phyloP scores from a whole-genome alignment of 352 stramenopile species.

The Phytopythium kandeliae region DNA sequence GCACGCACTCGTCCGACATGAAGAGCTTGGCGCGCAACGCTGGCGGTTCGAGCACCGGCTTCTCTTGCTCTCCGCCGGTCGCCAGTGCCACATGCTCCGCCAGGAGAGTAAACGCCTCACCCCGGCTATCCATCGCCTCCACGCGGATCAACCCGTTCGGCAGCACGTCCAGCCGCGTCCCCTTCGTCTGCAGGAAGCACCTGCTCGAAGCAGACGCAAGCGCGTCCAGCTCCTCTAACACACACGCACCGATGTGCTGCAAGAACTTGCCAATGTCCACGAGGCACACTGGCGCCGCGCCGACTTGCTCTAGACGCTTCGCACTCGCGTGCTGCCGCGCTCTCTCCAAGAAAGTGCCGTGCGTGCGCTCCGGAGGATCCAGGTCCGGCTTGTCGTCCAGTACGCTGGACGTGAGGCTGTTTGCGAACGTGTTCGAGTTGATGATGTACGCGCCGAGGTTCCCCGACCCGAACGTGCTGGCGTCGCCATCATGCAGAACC shows the following conservation, averaged over 20 bases:
- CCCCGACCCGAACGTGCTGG: constrained; percentile 45
- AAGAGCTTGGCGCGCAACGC: constrained; percentile 54
- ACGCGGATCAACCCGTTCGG: constrained; percentile 46
- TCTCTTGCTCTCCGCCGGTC: constrained; percentile 56
- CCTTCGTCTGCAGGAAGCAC: constrained; percentile 44
- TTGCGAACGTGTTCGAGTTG: constrained; percentile 85
- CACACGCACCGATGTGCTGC: constrained; percentile 30
- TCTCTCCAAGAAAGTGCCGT: constrained; percentile 68
- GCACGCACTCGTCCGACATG: constrained; percentile 53
- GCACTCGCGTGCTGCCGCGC: constrained; percentile 39
- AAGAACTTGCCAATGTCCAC: constrained; percentile 67
- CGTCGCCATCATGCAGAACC: constrained; percentile 56
- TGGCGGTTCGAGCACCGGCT: constrained; percentile 27
- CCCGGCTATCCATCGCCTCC: constrained; percentile 19
- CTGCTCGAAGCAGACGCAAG: constrained; percentile 32
- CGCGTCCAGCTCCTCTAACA: constrained; percentile 38
- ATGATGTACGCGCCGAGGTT: constrained; percentile 78
- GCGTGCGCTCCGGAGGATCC: constrained; percentile 67
- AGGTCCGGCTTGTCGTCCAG: constrained; percentile 75
- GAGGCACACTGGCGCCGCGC: constrained; percentile 40
- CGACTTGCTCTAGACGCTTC: constrained; percentile 51
- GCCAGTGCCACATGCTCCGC: constrained; percentile 64
- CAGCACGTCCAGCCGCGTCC: constrained; percentile 38
- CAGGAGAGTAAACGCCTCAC: constrained; percentile 32
- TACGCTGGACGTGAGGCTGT: constrained; percentile 61